Conservation (phyloP, 1,284 basidiomycete species). For the Ustanciosporium gigantosporum region DNA sequence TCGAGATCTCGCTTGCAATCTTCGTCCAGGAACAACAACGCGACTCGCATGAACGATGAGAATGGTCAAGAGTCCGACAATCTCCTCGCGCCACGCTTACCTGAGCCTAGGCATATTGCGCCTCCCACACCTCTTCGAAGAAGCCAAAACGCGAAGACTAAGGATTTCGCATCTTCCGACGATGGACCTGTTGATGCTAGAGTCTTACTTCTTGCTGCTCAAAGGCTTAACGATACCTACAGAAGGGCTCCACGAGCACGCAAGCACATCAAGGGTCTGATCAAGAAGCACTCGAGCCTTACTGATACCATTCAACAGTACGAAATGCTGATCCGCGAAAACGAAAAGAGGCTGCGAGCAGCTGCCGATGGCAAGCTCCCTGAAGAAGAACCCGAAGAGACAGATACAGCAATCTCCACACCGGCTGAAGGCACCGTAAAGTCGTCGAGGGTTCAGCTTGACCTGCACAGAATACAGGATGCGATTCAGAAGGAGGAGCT, state of each 20-base stretch:
- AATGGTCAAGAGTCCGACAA: constrained; percentile 19
- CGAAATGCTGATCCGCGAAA: constrained; percentile 31
- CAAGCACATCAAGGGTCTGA: constrained; percentile 55
- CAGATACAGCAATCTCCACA: neutral
- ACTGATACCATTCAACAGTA: constrained; percentile 27
- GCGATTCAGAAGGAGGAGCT: constrained; percentile 53
- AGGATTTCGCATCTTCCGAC: constrained; percentile 13
- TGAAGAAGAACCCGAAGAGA: neutral
- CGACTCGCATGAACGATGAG: constrained; percentile 3
- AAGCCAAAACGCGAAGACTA: constrained; percentile 1
- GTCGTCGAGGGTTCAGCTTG: neutral
- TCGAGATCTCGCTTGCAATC: constrained; percentile 3
- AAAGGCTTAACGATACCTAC: constrained; percentile 47
- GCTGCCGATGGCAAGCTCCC: constrained; percentile 11
- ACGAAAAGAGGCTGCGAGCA: constrained; percentile 21
- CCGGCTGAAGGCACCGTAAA: neutral
- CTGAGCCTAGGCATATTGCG: constrained; percentile 22
- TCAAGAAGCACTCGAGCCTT: constrained; percentile 43
- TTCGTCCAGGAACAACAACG: constrained; percentile 2
- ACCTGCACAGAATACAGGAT: constrained; percentile 27
- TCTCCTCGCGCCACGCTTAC: constrained; percentile 29
- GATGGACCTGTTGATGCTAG: constrained; percentile 14
- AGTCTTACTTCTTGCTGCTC: constrained; percentile 42
- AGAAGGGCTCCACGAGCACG: constrained; percentile 47
- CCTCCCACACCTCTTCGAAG: constrained; percentile 32